Conservation (phyloP, 2,329 filamentous ascomycete genomes). For the Penicillium hordei region DNA sequence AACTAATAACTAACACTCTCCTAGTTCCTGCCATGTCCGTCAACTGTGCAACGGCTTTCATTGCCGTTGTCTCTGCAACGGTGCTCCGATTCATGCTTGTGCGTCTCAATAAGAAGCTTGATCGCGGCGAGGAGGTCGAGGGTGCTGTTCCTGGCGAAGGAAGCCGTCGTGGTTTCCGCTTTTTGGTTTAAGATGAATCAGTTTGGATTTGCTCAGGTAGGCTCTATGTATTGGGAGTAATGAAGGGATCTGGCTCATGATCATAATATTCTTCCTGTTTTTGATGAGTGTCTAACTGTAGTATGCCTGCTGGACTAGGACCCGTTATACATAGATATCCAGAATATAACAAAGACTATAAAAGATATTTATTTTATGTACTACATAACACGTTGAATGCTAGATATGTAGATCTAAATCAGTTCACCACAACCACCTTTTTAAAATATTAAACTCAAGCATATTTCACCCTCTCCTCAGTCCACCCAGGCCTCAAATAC, state of each 20-base stretch:
- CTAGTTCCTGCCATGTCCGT: constrained; percentile 63
- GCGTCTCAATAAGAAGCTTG: constrained; percentile 68
- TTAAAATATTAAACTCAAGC: constrained; percentile 17
- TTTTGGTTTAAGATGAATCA: constrained; percentile 52
- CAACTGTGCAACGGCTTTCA: constrained; percentile 63
- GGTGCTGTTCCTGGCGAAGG: constrained; percentile 58
- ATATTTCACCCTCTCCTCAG: constrained; percentile 38
- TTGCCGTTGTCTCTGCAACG: constrained; percentile 65
- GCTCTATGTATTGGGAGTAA: too few species aligned
- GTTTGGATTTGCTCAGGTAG: neutral
- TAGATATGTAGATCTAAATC: neutral
- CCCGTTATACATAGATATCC: neutral
- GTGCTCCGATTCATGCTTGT: constrained; percentile 63
- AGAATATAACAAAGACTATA: neutral
- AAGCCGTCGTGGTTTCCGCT: constrained; percentile 64
- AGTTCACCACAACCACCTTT: neutral
- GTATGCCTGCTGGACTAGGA: neutral
- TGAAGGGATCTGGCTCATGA: neutral
- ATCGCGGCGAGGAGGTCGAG: constrained; percentile 59
- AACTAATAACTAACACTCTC: constrained; percentile 7
- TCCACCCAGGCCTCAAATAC: constrained; percentile 56
- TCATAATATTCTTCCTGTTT: neutral
- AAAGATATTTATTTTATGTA: neutral
- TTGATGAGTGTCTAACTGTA: neutral
- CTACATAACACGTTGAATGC: neutral